Evolutionary conservation across 2,329 filamentous ascomycete genomes (phyloP), one percentile per base, ranked within the genome.

Genomic region (Colletotrichum falcatum): DNA sequence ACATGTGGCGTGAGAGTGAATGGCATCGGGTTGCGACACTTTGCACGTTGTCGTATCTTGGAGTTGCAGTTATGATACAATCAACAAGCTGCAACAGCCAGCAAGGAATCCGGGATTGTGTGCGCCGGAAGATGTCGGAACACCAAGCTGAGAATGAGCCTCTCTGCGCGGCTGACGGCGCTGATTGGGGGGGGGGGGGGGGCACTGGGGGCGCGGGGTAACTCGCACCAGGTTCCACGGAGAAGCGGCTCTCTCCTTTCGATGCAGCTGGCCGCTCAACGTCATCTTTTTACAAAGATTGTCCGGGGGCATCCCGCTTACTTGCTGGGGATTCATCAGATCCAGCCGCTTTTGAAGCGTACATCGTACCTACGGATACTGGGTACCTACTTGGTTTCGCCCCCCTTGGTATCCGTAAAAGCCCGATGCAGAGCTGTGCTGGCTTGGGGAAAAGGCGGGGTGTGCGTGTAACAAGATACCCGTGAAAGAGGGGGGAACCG

Each of bases 251-350:
- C 72, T 73, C 46, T 35, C 46, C 35, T 26, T 51, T 35, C 33
- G 44, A 48, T 61, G 58, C 65, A 68, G 61, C 60, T 60, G 28
- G 56, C 56, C n/a, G n/a, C n/a, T n/a, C 44, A 65, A 73, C 71
- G 71, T 73, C 71, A 73, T 73, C 70, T 56, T 65, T 64, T 56
- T 61, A 54, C 66, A 56, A 56, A 70, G 33, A 56, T 70, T 67
- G 35, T 28, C 46, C 30, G 30, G 60, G 69, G 69, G 44, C 48
- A 61, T 58, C 53, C 48, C 49, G 26, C 20, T 37, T 39, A 8
- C 46, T 37, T 39, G 5, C 46, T 20, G 23, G 26, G 5, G 30
- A 35, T 16, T 20, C 37, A n/a, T 48, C 18, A 30, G 59, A 37
- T 39, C 14, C 59, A 51, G 59, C 33, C 30, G 44, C n/a, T n/a